Conservation (phyloP, 495 filamentous ascomycete species). For the Polyplosphaeria fusca region DNA sequence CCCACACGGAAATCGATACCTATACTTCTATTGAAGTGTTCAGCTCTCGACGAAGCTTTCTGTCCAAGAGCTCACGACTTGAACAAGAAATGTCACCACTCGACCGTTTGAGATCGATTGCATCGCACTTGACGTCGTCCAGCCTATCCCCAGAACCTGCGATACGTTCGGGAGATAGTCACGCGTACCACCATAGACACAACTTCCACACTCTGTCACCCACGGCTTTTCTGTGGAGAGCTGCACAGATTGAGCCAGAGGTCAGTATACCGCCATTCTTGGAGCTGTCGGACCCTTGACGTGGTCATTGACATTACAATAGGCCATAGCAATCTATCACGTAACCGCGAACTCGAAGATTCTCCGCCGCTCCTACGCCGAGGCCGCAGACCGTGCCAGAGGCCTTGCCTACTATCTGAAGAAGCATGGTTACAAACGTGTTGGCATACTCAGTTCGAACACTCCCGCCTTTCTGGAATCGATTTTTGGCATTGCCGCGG, state of each 20-base stretch:
- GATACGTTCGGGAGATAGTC: slow-evolving; percentile 34
- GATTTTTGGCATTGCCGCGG: slow-evolving; percentile 84
- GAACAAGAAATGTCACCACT: slow-evolving; percentile 28
- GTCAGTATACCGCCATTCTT: too few relatives aligned
- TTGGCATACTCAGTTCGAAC: slow-evolving; percentile 83
- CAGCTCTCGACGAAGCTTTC: too few relatives aligned
- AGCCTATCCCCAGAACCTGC: slow-evolving; percentile 31
- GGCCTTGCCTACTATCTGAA: slow-evolving; percentile 84
- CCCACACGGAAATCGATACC: too few relatives aligned
- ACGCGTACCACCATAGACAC: slow-evolving; percentile 49
- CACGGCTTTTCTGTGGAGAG: slow-evolving; percentile 83
- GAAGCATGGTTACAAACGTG: slow-evolving; percentile 63
- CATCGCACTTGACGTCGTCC: slow-evolving; percentile 61
- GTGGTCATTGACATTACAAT: background rate
- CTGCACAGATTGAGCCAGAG: slow-evolving; percentile 80
- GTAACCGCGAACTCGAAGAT: slow-evolving; percentile 72
- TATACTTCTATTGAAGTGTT: too few relatives aligned
- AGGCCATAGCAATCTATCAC: slow-evolving; percentile 85
- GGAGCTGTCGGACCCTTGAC: too few relatives aligned
- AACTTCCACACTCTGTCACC: slow-evolving; percentile 82
- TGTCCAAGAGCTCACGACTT: too few relatives aligned
- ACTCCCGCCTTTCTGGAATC: slow-evolving; percentile 91
- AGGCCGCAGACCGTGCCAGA: slow-evolving; percentile 77
- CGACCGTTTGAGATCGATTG: slow-evolving; percentile 56
- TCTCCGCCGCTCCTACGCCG: slow-evolving; percentile 71